Evolutionary conservation across 805 yeast genomes (phyloP).

Genomic region (Blastobotrys robertii): DNA sequence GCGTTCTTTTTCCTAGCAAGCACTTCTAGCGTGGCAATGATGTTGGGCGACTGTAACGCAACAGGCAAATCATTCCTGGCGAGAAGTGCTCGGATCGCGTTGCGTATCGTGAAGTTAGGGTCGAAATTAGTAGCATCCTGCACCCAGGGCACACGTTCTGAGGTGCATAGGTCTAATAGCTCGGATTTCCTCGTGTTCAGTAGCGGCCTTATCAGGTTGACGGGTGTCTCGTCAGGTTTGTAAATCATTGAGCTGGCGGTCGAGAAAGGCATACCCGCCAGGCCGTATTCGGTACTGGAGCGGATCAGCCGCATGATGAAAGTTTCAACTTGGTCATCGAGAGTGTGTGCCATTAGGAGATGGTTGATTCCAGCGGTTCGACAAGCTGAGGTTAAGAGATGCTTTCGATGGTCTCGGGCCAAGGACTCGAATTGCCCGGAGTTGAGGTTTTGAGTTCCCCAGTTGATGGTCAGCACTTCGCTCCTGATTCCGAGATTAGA

Average conservation of each 20-base stretch:
- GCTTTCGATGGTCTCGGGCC: constrained; percentile 49
- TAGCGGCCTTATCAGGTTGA: constrained; percentile 43
- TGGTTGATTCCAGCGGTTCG: constrained; percentile 23
- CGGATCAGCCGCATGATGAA: constrained; percentile 43
- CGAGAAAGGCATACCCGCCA: constrained; percentile 40
- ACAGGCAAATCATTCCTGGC: constrained; percentile 12
- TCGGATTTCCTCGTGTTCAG: constrained; percentile 36
- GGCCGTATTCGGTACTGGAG: constrained; percentile 45
- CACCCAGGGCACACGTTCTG: constrained; percentile 44
- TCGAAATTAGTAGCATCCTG: constrained; percentile 61
- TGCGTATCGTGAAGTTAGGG: constrained; percentile 45
- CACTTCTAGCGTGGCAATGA: neutral
- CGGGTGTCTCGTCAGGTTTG: constrained; percentile 10
- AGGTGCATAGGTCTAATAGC: constrained; percentile 37
- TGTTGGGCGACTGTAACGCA: constrained; percentile 8
- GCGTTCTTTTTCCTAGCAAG: neutral
- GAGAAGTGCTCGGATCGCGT: constrained; percentile 36
- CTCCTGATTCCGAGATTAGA: constrained; percentile 23
- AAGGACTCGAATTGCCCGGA: constrained; percentile 41
- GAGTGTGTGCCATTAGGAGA: constrained; percentile 58
- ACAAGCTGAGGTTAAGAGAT: constrained; percentile 36
- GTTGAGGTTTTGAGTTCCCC: constrained; percentile 8
- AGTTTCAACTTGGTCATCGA: constrained; percentile 67
- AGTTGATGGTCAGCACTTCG: constrained; percentile 23
- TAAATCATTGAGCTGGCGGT: constrained; percentile 15